phyloP scores from a whole-genome alignment of 768 basidiomycete species.

The Omphalotus guepiniiformis region DNA sequence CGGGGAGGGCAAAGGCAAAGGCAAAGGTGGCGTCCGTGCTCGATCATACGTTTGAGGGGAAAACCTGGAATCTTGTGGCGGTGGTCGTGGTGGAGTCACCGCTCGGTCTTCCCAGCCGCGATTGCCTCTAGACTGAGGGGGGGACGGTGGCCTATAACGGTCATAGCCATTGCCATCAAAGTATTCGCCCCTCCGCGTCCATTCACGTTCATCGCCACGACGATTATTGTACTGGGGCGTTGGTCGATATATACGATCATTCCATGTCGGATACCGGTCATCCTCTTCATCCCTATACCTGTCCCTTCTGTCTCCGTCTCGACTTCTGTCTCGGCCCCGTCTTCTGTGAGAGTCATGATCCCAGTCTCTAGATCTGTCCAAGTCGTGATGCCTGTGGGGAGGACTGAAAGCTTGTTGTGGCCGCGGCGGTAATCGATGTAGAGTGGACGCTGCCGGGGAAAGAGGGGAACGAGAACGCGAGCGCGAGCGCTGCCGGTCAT shows the following conservation, averaged over 20 bases:
- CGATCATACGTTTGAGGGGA: not conserved
- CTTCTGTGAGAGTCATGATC: constrained; percentile 20
- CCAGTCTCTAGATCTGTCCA: constrained; percentile 24
- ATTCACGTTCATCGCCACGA: constrained; percentile 30
- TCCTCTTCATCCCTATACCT: constrained; percentile 14
- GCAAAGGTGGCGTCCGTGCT: constrained; percentile 11
- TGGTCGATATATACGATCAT: constrained; percentile 20
- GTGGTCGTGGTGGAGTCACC: too few species aligned
- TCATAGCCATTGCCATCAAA: constrained; percentile 18
- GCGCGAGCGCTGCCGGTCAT: constrained; percentile 14
- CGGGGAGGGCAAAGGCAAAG: constrained; percentile 14
- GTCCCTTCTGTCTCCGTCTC: constrained; percentile 6
- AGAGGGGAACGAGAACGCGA: constrained; percentile 38
- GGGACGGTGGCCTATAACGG: not conserved
- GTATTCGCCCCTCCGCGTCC: constrained; percentile 28
- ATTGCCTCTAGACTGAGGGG: constrained; percentile 3
- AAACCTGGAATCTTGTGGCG: not conserved
- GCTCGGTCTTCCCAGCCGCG: too few species aligned
- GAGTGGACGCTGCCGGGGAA: constrained; percentile 30
- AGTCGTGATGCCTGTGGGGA: constrained; percentile 27
- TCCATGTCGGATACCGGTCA: too few species aligned
- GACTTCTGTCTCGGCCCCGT: constrained; percentile 23
- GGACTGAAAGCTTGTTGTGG: constrained; percentile 30
- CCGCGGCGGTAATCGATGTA: constrained; percentile 26
- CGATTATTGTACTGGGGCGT: constrained; percentile 16